These are phyloP conservation scores for Metarhizium anisopliae DNA, from an alignment of 2,329 filamentous ascomycete species.

Conservation along the genomic window DNA sequence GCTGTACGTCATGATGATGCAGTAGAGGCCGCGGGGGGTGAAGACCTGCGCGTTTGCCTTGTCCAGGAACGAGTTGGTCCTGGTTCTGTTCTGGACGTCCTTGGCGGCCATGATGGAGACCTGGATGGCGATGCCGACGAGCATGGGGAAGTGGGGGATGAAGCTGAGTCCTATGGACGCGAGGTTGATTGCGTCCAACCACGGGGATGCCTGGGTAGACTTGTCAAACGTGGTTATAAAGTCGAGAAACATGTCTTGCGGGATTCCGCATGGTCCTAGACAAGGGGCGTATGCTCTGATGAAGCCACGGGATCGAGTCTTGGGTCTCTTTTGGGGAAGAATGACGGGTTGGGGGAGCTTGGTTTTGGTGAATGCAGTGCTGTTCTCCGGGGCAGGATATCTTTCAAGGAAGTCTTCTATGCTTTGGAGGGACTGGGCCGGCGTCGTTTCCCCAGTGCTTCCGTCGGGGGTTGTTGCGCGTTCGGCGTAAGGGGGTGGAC, in stretches of 20 bases:
- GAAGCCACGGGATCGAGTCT: slow-evolving; percentile 8
- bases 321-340: slow-evolving; percentile 10
- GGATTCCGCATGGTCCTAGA: slow-evolving; percentile 6
- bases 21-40: slow-evolving; percentile 10
- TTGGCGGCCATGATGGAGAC: slow-evolving; percentile 1
- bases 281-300: slow-evolving; percentile 9
- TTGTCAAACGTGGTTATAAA: slow-evolving; percentile 8
- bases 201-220: slow-evolving; percentile 9
- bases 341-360: slow-evolving; percentile 7
- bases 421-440: neutral
- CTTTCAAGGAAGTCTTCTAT: neutral
- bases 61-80: slow-evolving; percentile 10
- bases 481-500: neutral
- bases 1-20: slow-evolving; percentile 10
- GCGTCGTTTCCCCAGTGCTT: neutral
- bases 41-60: slow-evolving; percentile 10
- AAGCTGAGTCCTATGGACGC: slow-evolving; percentile 4
- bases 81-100: slow-evolving; percentile 1
- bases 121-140: slow-evolving; percentile 10
- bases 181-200: slow-evolving; percentile 9
- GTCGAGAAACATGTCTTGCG: slow-evolving; percentile 11
- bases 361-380: neutral
- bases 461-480: neutral
- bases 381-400: neutral
- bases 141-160: slow-evolving; percentile 8